Conservation (phyloP, 345 rosid genomes). For the Raphanus sativus region DNA sequence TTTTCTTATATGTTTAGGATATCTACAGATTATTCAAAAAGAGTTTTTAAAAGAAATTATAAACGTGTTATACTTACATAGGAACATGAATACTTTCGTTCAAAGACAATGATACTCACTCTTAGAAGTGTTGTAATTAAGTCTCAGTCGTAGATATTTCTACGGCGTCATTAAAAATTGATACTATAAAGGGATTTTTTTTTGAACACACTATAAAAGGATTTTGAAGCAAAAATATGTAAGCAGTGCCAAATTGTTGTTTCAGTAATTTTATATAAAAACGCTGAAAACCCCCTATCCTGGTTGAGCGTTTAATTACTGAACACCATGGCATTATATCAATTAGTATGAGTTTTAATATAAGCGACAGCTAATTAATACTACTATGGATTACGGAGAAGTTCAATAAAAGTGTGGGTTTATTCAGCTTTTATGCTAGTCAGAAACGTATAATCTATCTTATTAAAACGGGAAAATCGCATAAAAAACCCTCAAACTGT, state of each 20-base stretch:
- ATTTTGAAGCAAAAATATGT: neutral
- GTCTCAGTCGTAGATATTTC: neutral
- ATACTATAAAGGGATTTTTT: neutral
- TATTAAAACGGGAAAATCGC: too few species aligned
- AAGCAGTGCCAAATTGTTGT: neutral
- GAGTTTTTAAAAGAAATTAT: neutral
- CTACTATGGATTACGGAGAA: neutral
- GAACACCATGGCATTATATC: neutral
- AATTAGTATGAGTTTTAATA: neutral
- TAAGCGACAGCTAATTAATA: neutral
- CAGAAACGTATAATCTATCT: neutral
- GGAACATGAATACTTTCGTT: neutral
- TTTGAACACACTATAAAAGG: neutral
- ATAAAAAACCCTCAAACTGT: too few species aligned
- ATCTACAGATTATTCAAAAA: too few species aligned
- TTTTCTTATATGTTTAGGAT: too few species aligned
- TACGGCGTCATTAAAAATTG: neutral
- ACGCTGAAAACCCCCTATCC: neutral
- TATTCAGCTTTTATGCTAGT: neutral
- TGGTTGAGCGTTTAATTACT: neutral
- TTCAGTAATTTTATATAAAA: neutral
- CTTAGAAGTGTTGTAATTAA: neutral
- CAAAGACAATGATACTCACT: neutral
- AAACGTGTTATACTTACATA: neutral
- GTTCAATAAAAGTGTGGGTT: neutral